Evolutionary conservation across 1,139 yeast species (phyloP), one percentile per base, ranked within the genome.

Genomic region (Sugiyamaella novakii): DNA sequence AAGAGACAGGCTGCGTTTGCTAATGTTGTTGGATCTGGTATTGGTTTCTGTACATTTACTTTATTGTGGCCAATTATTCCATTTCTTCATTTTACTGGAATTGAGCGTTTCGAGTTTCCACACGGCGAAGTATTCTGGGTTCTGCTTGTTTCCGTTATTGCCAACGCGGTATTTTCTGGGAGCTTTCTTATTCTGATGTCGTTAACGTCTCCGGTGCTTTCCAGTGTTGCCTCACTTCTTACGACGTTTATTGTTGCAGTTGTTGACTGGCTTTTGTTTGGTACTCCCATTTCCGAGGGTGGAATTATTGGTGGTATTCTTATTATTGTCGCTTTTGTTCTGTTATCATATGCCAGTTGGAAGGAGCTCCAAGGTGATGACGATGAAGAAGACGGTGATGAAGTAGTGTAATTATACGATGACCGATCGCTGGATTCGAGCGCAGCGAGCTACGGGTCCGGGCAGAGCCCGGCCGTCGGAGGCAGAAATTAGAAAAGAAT

Each of bases 171-270:
- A 1, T 88, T 86, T 63, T 83, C 88, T 40, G 85, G 87, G 2
- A 74, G 85, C 36, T 87, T 88, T 59, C 74, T 88, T 54, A 78
- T 89, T 2, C 72, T 88, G 56, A 86, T 87, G 85, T 84, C 95
- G 0, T 75, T 88, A 52, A 88, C 96, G 0, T 82, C 87, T 12
- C 96, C 96, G 0, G 95, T 88, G 1, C 73, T 88, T 46, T 84
- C 95, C 1, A 81, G 92, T 0, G 96, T 88, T 8, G 84, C 92
- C 34, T 82, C 95, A 0, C 69, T 88, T 51, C 72, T 87, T 47
- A 86, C 95, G 0, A 88, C 89, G 17, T 78, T 87, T 57, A 68
- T 87, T 52, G 94, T 88, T 40, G 95, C 96, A 0, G 48, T 86
- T 2, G 84, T 82, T 15, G 96, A 88, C 62, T 86, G 87, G 84